Conservation (phyloP, 192 early-diverging fungal species). For the Neocallimastix lanati region DNA sequence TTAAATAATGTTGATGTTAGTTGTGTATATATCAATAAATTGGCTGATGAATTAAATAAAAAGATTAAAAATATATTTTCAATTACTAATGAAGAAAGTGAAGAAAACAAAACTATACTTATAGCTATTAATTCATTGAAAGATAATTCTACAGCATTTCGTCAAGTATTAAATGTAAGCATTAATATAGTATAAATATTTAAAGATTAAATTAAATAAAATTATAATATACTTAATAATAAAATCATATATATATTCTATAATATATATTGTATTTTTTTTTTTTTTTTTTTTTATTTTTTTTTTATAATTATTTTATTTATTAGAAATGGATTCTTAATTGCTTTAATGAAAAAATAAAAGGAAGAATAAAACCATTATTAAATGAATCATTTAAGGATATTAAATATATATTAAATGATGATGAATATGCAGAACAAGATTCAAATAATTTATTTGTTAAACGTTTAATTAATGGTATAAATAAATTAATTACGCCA, state of each 20-base stretch:
- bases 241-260: too few relatives aligned
- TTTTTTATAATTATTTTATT: too few relatives aligned
- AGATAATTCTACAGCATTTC: slow-evolving; percentile 40
- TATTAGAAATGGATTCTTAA: slow-evolving; percentile 62
- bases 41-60: slow-evolving; percentile 42
- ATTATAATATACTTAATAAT: too few relatives aligned
- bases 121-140: slow-evolving; percentile 36
- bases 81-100: slow-evolving; percentile 6
- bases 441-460: slow-evolving; percentile 54
- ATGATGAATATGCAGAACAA: slow-evolving; percentile 75
- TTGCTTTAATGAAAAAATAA: slow-evolving; percentile 54
- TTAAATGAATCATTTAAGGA: slow-evolving; percentile 68
- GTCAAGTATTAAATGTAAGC: slow-evolving; percentile 39
- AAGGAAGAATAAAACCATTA: slow-evolving; percentile 57
- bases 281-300: too few relatives aligned
- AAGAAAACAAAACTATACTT: slow-evolving; percentile 29
- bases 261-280: too few relatives aligned
- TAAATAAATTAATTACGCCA: slow-evolving; percentile 30
- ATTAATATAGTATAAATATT: too few relatives aligned
- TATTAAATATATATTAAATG: slow-evolving; percentile 72
- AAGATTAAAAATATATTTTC: slow-evolving; percentile 28
- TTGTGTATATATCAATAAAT: slow-evolving; percentile 55
- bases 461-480: slow-evolving; percentile 56
- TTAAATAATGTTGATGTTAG: slow-evolving; percentile 82
- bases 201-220: too few relatives aligned